Percentiles rank a stretch among this genome's conserved stretches.
These are phyloP conservation scores for Populus alba DNA, from an alignment of 345 rosid genomes.

Conservation along the genomic window DNA sequence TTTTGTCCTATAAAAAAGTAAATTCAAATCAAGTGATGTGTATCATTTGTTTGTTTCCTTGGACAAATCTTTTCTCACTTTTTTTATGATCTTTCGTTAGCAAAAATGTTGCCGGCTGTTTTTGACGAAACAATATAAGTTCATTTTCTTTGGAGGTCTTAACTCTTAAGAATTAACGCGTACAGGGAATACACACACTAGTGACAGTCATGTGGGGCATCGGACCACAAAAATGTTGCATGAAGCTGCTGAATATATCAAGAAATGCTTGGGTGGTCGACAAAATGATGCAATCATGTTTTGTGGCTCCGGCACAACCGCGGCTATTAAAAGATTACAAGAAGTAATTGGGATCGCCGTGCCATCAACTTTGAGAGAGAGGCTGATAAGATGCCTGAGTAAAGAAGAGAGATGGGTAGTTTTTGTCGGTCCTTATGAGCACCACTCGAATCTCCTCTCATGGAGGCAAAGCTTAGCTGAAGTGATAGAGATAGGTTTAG, in stretches of 20 bases:
- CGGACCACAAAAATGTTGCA: constrained; percentile 49
- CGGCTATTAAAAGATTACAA: constrained; percentile 56
- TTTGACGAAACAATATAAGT: background rate
- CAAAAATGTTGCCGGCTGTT: too few species aligned
- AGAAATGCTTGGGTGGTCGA: constrained; percentile 49
- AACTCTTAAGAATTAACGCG: background rate
- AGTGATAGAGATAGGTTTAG: constrained; percentile 51
- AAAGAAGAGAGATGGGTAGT: constrained; percentile 55
- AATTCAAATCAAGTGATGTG: too few species aligned
- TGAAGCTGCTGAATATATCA: constrained; percentile 46
- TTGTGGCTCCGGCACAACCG: constrained; percentile 59
- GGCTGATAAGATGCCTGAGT: constrained; percentile 27
- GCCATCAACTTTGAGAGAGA: constrained; percentile 42
- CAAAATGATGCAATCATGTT: constrained; percentile 43
- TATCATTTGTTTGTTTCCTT: too few species aligned
- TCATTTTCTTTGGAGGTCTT: background rate
- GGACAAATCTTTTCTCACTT: too few species aligned
- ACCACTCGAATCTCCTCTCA: constrained; percentile 61
- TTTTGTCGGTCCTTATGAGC: constrained; percentile 62
- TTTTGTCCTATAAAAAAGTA: too few species aligned
- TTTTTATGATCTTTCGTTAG: background rate
- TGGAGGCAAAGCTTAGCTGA: constrained; percentile 65
- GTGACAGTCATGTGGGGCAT: constrained; percentile 51
- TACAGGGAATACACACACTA: constrained; percentile 57
- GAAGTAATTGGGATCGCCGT: constrained; percentile 56